Conservation (phyloP, 106 monocot species). For the Allium sativum region DNA sequence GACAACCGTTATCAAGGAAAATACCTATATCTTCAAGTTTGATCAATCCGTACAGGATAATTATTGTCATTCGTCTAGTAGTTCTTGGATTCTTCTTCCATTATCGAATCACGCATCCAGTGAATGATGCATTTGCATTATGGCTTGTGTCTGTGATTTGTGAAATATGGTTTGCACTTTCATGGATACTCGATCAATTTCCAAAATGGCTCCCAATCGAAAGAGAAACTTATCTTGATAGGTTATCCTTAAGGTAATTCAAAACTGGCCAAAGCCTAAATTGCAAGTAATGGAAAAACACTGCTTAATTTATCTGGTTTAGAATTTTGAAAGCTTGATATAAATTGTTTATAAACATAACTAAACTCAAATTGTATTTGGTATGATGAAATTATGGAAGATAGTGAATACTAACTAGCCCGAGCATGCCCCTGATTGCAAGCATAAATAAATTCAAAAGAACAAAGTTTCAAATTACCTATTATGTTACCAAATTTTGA, state of each 20-base stretch:
- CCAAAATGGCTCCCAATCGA: slow-evolving; percentile 92
- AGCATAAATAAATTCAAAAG: no score
- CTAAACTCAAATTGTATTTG: no score
- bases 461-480: no score
- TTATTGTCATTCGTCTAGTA: slow-evolving; percentile 66
- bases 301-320: no score
- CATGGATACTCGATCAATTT: slow-evolving; percentile 89
- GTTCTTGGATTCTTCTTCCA: slow-evolving; percentile 84
- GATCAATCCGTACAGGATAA: slow-evolving; percentile 82
- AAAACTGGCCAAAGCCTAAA: background rate
- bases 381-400: no score
- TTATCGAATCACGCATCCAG: slow-evolving; percentile 73
- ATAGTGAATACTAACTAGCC: no score
- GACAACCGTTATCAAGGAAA: slow-evolving; percentile 81
- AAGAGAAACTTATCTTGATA: slow-evolving; percentile 77
- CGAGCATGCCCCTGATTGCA: no score
- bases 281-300: no score
- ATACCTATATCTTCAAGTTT: slow-evolving; percentile 59
- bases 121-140: slow-evolving; percentile 53
- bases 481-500: no score
- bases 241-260: slow-evolving; percentile 58
- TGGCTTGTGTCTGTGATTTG: slow-evolving; percentile 84
- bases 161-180: slow-evolving; percentile 81
- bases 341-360: no score
- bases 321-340: no score